These are phyloP conservation scores for Debaryomycetaceae sp. DNA, from an alignment of 1,139 yeast species.

Conservation along the genomic window DNA sequence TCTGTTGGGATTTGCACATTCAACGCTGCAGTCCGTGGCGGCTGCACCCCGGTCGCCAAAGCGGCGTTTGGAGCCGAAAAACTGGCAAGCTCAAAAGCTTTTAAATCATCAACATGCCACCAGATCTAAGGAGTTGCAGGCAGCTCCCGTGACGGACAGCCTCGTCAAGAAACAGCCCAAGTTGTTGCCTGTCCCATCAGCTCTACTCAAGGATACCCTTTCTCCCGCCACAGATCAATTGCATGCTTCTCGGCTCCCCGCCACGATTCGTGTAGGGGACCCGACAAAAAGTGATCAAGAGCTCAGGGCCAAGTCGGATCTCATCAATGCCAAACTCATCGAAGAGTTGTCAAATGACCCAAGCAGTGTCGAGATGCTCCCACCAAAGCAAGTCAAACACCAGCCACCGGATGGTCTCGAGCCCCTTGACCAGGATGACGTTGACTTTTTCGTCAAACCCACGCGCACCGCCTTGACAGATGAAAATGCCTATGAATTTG, in stretches of 20 bases:
- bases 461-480: conserved; percentile 5
- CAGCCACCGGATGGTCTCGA: conserved; percentile 30
- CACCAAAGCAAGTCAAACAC: conserved; percentile 16
- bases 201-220: conserved; percentile 15
- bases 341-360: conserved; percentile 24
- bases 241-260: conserved; percentile 19
- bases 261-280: not conserved
- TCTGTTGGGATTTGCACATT: conserved; percentile 28
- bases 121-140: conserved; percentile 16
- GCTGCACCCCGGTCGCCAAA: no score
- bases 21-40: no score
- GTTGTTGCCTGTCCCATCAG: conserved; percentile 6
- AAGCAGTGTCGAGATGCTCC: conserved; percentile 35
- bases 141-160: conserved; percentile 19
- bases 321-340: not conserved
- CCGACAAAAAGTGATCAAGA: conserved; percentile 5
- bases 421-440: conserved; percentile 19
- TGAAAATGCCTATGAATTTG: conserved; percentile 11
- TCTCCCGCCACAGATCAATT: conserved; percentile 19
- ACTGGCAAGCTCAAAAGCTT: conserved; percentile 3
- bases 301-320: not conserved
- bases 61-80: not conserved
- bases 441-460: conserved; percentile 20
- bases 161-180: conserved; percentile 14
- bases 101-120: conserved; percentile 13